Percentiles rank a stretch among this genome's conserved stretches.
phyloP scores from a whole-genome alignment of 768 basidiomycete species.

The Rhizopogon vesiculosus region DNA sequence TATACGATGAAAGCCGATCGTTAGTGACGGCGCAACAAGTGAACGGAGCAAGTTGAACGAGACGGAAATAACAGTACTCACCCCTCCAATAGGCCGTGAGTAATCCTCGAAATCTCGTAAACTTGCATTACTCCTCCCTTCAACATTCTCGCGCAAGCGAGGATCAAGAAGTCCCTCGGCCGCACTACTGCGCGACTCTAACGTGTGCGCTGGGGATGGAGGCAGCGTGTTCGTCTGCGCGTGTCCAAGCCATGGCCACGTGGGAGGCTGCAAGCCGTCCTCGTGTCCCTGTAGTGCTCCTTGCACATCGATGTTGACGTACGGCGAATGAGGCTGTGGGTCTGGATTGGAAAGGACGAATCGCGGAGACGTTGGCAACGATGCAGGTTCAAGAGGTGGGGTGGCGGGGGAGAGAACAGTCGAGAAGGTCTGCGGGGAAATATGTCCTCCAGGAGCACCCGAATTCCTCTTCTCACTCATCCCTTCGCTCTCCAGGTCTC shows the following conservation, averaged over 20 bases:
- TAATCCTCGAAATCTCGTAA: conserved; percentile 29
- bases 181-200: conserved; percentile 12
- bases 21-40: neutral
- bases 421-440: neutral
- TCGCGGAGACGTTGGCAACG: conserved; percentile 13
- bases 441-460: neutral
- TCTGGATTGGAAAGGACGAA: conserved; percentile 30
- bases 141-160: conserved; percentile 12
- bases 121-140: conserved; percentile 21
- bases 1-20: neutral
- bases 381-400: conserved; percentile 9
- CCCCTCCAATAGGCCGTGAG: conserved; percentile 27
- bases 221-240: neutral
- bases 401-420: conserved; percentile 3
- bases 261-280: neutral
- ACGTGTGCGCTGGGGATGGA: conserved; percentile 19
- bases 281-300: neutral
- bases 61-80: conserved; percentile 7
- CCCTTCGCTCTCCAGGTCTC: conserved; percentile 17
- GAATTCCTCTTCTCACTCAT: neutral
- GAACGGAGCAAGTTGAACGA: neutral
- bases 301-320: conserved; percentile 2
- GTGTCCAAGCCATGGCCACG: neutral
- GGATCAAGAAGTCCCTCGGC: conserved; percentile 27
- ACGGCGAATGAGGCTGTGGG: conserved; percentile 16